Percentiles rank a stretch among this genome's conserved stretches.
Evolutionary conservation across 2,329 filamentous ascomycete species (phyloP).

Genomic region (Dendrostoma leiphaemia): DNA sequence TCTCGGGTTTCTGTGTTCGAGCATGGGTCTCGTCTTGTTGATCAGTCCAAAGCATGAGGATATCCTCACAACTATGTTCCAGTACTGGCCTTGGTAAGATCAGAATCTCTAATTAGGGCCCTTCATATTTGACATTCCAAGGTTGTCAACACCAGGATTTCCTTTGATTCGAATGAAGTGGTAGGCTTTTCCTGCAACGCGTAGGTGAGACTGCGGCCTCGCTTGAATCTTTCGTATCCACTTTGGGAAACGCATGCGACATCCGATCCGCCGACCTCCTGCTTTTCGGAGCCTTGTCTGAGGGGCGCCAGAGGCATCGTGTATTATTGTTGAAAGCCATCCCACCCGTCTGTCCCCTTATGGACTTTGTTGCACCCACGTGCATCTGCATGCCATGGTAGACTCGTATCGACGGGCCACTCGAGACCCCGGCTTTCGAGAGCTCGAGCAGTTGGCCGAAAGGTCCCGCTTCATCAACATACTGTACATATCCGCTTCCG

Average conservation of each 20-base stretch:
- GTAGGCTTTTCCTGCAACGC: neutral
- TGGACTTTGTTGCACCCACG: neutral
- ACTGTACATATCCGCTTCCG: neutral
- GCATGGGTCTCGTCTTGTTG: neutral
- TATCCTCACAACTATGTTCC: no score
- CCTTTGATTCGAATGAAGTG: neutral
- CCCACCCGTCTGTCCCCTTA: neutral
- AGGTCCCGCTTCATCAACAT: neutral
- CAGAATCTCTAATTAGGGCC: no score
- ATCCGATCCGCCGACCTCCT: slow-evolving; percentile 7
- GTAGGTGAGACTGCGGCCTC: neutral
- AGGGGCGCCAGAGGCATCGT: neutral
- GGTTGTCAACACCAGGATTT: no score
- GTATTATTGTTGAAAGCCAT: neutral
- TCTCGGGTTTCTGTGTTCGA: slow-evolving; percentile 3
- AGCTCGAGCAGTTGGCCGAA: neutral
- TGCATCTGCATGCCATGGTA: neutral
- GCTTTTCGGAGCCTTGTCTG: neutral
- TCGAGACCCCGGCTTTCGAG: neutral
- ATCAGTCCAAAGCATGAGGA: no score
- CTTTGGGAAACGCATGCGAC: slow-evolving; percentile 3
- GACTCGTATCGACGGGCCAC: neutral
- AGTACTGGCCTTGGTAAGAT: no score
- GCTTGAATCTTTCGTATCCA: neutral
- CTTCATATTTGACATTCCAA: no score